Evolutionary conservation across 2,329 filamentous ascomycete genomes (phyloP), one percentile per base, ranked within the genome.

Genomic region (Polytolypa hystricis): DNA sequence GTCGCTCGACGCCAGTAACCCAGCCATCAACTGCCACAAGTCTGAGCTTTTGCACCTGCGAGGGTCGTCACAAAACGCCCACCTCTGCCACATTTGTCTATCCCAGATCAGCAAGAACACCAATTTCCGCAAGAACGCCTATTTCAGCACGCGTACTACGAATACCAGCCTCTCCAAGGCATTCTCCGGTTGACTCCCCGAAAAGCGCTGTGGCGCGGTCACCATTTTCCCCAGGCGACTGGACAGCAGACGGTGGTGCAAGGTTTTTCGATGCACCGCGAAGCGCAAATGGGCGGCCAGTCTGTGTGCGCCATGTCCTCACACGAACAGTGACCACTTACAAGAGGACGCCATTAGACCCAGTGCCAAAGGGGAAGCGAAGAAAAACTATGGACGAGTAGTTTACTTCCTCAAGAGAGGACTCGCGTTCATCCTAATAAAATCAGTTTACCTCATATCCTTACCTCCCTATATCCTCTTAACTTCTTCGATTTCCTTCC

Each of bases 301-400:
- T 79, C 37, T 77, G 71, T 53, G 85, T 95, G 40, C 71, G 84
- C 37, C 86, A 95, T 58, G 85, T 95, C 4, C 83, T 95, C 36
- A 95, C 87, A n/a, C 74, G 86, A 48, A 95, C 86, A 11, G 84
- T 94, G 41, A 42, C 43, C 21, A 94, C 84, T 27, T 94, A 93
- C 61, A 93, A 84, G 51, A 63, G 68, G 36, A 56, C 81, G 55
- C 71, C 54, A 42, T 84, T 96, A 65, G 83, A 86, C 47, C 84
- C 87, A 16, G 85, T 87, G 25, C 89, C 86, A 5, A 87, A 87
- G 60, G 87, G 87, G 46, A 96, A 95, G 73, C 77, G 86, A 65
- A 80, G 87, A 65, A 93, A 84, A 68, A 61, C 77, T n/a, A n/a
- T n/a, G n/a, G n/a, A n/a, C n/a, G n/a, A n/a, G n/a, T n/a, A n/a